Percentiles rank a stretch among this genome's conserved stretches.
Evolutionary conservation across 805 yeast species (phyloP).

Genomic region (Candida nonsorbophila): DNA sequence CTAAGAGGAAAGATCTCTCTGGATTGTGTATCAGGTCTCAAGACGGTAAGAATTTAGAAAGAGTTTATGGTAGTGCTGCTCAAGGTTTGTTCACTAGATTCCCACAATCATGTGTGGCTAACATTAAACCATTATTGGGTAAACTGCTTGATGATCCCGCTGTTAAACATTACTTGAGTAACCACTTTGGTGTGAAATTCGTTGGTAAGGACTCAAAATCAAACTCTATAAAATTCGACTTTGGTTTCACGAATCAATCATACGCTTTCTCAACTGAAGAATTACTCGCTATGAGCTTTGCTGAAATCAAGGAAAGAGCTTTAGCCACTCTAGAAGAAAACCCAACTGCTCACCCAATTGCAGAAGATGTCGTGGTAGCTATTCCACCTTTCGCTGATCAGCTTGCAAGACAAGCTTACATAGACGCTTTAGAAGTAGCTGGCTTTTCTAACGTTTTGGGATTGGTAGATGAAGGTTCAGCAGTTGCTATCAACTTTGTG

Average conservation of each 20-base stretch:
- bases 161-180: slow-evolving; percentile 41
- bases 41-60: slow-evolving; percentile 46
- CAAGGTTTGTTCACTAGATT: slow-evolving; percentile 63
- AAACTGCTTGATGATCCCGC: slow-evolving; percentile 42
- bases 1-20: slow-evolving; percentile 83
- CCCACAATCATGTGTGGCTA: slow-evolving; percentile 64
- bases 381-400: slow-evolving; percentile 69
- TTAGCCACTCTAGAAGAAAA: slow-evolving; percentile 51
- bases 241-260: slow-evolving; percentile 27
- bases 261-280: slow-evolving; percentile 60
- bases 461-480: slow-evolving; percentile 86
- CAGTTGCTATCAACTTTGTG: slow-evolving; percentile 81
- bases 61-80: slow-evolving; percentile 77
- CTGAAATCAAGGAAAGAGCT: slow-evolving; percentile 63
- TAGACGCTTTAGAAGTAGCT: slow-evolving; percentile 69
- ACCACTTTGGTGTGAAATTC: slow-evolving; percentile 59
- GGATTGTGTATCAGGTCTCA: slow-evolving; percentile 61
- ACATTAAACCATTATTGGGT: slow-evolving; percentile 71
- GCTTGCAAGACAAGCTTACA: slow-evolving; percentile 62
- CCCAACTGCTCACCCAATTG: slow-evolving; percentile 41
- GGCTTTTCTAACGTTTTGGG: slow-evolving; percentile 55
- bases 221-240: slow-evolving; percentile 54
- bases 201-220: slow-evolving; percentile 31
- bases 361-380: slow-evolving; percentile 67
- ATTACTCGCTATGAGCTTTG: slow-evolving; percentile 74